These are phyloP conservation scores for Rhizomucor miehei DNA, from an alignment of 371 early-diverging fungal genomes.

Conservation along the genomic window DNA sequence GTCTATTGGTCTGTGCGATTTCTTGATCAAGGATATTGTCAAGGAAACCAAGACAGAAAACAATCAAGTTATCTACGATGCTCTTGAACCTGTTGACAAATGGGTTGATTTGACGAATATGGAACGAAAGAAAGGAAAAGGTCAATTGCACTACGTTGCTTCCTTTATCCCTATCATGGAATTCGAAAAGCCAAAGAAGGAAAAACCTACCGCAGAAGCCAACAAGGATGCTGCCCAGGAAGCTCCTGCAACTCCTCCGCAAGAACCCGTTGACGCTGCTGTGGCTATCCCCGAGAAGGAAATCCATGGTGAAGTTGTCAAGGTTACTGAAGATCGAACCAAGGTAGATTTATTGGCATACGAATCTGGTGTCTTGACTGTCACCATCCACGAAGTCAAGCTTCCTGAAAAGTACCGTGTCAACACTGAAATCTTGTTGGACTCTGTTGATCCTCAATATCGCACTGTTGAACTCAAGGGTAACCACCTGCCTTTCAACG, in stretches of 20 bases:
- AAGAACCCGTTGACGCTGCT: constrained; percentile 20
- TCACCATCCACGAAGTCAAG: constrained; percentile 33
- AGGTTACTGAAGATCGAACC: constrained; percentile 24
- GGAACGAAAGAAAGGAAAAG: constrained; percentile 62
- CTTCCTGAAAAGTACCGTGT: constrained; percentile 20
- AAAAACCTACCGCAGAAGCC: constrained; percentile 12
- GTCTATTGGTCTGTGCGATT: constrained; percentile 59
- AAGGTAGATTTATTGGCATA: constrained; percentile 37
- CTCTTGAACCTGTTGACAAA: constrained; percentile 39
- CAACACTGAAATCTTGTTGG: constrained; percentile 35
- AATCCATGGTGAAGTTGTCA: constrained; percentile 42
- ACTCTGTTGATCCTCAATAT: constrained; percentile 44
- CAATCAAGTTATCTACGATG: constrained; percentile 38
- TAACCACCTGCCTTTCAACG: constrained; percentile 30
- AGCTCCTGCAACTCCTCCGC: constrained; percentile 17
- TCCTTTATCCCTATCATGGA: constrained; percentile 70
- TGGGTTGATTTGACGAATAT: constrained; percentile 56
- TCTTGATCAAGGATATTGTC: constrained; percentile 38
- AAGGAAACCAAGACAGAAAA: constrained; percentile 32
- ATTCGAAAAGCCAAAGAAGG: constrained; percentile 39
- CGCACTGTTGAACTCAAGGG: constrained; percentile 38
- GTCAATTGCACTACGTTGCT: constrained; percentile 63
- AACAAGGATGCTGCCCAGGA: constrained; percentile 6
- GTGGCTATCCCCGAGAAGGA: constrained; percentile 33
- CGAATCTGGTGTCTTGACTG: constrained; percentile 45